These are phyloP conservation scores for Papiliotrema terrestris DNA, from an alignment of 1,284 basidiomycete genomes.

Conservation along the genomic window DNA sequence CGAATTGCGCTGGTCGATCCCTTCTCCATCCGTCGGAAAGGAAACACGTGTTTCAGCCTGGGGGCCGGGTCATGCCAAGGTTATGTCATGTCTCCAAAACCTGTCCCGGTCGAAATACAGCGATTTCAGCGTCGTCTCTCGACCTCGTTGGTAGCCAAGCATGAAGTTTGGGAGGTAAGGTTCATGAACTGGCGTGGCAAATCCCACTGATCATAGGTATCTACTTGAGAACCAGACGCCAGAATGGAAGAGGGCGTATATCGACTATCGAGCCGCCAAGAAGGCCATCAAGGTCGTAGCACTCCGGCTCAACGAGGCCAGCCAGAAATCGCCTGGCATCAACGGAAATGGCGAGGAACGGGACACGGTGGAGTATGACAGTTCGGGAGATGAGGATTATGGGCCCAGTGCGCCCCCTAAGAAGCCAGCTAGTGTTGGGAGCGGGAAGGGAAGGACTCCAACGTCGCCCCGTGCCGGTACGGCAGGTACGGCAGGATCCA, in stretches of 20 bases:
- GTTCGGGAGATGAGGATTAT: constrained; percentile 38
- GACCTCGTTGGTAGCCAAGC: neutral
- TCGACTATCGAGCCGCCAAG: constrained; percentile 49
- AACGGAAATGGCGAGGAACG: constrained; percentile 8
- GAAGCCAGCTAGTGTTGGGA: neutral
- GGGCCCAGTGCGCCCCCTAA: constrained; percentile 33
- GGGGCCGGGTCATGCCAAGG: neutral
- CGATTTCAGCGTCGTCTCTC: neutral
- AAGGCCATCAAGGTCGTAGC: constrained; percentile 47
- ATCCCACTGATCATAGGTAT: constrained; percentile 26
- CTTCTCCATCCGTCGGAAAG: neutral
- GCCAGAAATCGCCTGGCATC: constrained; percentile 10
- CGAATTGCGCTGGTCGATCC: neutral
- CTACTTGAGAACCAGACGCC: constrained; percentile 47
- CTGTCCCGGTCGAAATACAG: neutral
- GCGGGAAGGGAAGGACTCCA: too few species aligned
- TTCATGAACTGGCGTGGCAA: neutral
- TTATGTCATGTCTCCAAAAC: neutral
- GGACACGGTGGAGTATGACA: constrained; percentile 8
- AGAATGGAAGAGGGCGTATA: constrained; percentile 50
- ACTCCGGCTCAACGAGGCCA: constrained; percentile 24
- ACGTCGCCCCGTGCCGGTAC: too few species aligned
- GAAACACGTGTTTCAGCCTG: neutral
- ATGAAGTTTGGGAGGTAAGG: constrained; percentile 36
- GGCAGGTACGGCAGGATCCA: too few species aligned